phyloP scores from a whole-genome alignment of 345 rosid genomes.

The Abelmoschus esculentus region DNA sequence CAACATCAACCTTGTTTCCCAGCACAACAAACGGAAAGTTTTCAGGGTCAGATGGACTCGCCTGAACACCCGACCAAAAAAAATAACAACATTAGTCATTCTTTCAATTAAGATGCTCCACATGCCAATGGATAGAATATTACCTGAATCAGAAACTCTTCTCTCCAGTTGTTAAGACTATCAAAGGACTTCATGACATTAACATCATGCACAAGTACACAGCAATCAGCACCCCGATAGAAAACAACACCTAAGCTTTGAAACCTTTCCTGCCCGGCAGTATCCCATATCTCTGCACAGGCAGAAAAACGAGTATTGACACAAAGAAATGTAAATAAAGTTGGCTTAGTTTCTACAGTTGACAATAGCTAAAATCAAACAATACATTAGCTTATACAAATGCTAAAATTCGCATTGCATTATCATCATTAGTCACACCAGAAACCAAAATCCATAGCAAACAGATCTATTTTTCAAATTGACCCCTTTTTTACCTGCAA shows the following conservation, averaged over 20 bases:
- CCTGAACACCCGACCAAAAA: conserved; percentile 34
- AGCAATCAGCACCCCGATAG: conserved; percentile 90
- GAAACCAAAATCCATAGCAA: neutral
- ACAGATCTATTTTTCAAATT: too few species aligned
- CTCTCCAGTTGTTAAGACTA: conserved; percentile 89
- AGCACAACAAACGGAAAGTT: conserved; percentile 83
- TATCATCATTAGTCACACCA: neutral
- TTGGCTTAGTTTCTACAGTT: too few species aligned
- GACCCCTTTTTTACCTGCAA: conserved; percentile 52
- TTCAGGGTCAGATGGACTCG: conserved; percentile 87
- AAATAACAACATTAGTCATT: neutral
- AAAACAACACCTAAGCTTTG: conserved; percentile 92
- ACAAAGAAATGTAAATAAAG: neutral
- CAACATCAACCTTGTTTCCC: conserved; percentile 82
- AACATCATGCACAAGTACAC: conserved; percentile 89
- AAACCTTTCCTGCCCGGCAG: conserved; percentile 92
- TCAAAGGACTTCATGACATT: conserved; percentile 80
- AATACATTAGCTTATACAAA: neutral
- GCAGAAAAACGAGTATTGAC: neutral
- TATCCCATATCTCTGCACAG: conserved; percentile 71
- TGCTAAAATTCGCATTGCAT: neutral
- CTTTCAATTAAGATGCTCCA: neutral
- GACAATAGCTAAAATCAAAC: too few species aligned
- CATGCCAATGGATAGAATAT: neutral
- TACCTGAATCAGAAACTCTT: conserved; percentile 87